Evolutionary conservation across 169 alveolate genomes (phyloP).

Genomic region (Sarcocystis neurona): DNA sequence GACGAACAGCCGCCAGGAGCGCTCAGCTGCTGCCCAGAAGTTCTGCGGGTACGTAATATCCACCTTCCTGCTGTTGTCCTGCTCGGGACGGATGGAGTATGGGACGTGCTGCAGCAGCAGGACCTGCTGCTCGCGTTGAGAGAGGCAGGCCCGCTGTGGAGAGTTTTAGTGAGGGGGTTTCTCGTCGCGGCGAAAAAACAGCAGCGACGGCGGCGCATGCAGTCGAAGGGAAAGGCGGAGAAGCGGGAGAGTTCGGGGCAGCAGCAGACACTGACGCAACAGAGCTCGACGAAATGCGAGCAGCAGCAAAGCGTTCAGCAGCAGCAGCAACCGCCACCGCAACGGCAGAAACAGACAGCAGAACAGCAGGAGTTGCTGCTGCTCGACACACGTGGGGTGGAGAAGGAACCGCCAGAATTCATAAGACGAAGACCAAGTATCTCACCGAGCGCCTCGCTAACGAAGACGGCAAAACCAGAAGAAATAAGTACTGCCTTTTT

Average conservation of each 20-base stretch:
- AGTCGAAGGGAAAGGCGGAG: too few relatives aligned
- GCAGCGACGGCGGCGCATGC: background rate
- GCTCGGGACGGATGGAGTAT: constrained; percentile 59
- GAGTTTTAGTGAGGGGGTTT: background rate
- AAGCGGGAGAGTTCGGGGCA: background rate
- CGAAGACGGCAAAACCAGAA: too few relatives aligned
- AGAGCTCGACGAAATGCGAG: too few relatives aligned
- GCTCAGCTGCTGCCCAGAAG: constrained; percentile 42
- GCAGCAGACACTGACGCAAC: background rate
- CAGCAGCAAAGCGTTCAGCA: background rate
- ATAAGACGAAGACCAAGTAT: too few relatives aligned
- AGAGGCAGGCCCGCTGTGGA: constrained; percentile 23
- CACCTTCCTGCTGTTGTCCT: constrained; percentile 42
- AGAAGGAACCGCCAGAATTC: too few relatives aligned
- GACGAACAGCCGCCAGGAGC: constrained; percentile 50
- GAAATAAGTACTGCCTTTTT: too few relatives aligned
- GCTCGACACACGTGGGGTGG: too few relatives aligned
- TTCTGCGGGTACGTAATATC: background rate
- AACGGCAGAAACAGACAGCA: background rate
- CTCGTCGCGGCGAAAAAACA: too few relatives aligned
- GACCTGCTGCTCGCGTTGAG: constrained; percentile 1
- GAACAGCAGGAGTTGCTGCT: background rate
- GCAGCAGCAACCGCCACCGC: background rate
- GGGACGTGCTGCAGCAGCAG: constrained; percentile 41
- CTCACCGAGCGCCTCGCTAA: too few relatives aligned